A percentile compares a stretch with the other conserved stretches of the same genome.
phyloP scores from a whole-genome alignment of 129 eudicot genomes.

The Tagetes erecta region DNA sequence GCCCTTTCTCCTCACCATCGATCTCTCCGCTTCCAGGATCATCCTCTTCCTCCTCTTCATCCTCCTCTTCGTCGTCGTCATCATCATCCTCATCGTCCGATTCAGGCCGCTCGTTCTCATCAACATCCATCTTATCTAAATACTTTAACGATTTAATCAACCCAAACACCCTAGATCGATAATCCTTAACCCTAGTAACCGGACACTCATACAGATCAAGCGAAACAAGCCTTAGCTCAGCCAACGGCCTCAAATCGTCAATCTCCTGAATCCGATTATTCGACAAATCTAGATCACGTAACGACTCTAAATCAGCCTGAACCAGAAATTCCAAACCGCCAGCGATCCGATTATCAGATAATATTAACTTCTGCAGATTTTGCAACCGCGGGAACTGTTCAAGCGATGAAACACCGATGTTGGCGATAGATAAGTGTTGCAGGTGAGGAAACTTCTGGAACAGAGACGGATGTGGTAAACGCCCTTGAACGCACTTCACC shows the following conservation, averaged over 20 bases:
- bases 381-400: conserved; percentile 80
- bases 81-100: conserved; percentile 86
- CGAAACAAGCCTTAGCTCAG: conserved; percentile 72
- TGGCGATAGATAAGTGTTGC: conserved; percentile 80
- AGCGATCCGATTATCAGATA: conserved; percentile 89
- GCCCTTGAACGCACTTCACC: conserved; percentile 92
- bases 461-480: conserved; percentile 72
- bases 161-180: conserved; percentile 87
- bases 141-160: conserved; percentile 81
- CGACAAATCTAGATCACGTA: conserved; percentile 89
- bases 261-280: conserved; percentile 80
- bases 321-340: conserved; percentile 77
- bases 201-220: conserved; percentile 98
- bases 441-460: conserved; percentile 74
- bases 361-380: conserved; percentile 63
- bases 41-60: conserved; percentile 69
- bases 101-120: conserved; percentile 88
- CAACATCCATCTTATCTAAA: conserved; percentile 94
- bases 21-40: conserved; percentile 98
- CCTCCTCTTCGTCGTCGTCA: conserved; percentile 60
- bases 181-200: conserved; percentile 90
- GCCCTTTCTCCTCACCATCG: conserved; percentile 69
- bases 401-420: conserved; percentile 80
- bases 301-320: conserved; percentile 67
- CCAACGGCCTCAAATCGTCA: conserved; percentile 77